phyloP scores from a whole-genome alignment of 805 yeast genomes.

The Zygosaccharomyces bisporus region DNA sequence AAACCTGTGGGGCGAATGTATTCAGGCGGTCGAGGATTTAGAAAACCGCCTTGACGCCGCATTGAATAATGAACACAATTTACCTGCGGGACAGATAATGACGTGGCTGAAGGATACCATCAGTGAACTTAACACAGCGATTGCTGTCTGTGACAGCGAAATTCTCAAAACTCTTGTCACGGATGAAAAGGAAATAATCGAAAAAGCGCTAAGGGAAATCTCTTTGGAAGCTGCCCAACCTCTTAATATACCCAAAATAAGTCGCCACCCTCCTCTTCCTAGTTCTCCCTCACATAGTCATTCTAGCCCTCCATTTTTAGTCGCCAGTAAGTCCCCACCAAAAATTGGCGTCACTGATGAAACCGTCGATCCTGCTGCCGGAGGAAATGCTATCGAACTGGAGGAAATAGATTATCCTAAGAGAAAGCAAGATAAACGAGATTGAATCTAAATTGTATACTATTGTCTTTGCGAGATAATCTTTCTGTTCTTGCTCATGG shows the following conservation, averaged over 20 bases:
- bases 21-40: constrained; percentile 18
- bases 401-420: constrained; percentile 1
- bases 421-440: constrained; percentile 1
- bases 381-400: constrained; percentile 7
- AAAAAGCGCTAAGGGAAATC: constrained; percentile 25
- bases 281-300: constrained; percentile 6
- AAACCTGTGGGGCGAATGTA: constrained; percentile 26
- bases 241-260: constrained; percentile 2
- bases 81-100: constrained; percentile 4
- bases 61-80: constrained; percentile 4
- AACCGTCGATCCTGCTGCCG: constrained; percentile 8
- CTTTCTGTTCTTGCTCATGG: no score
- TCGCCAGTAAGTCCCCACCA: constrained; percentile 31
- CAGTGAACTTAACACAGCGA: constrained; percentile 6
- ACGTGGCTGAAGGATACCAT: constrained; percentile 13
- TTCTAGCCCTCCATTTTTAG: constrained; percentile 16
- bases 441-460: no score
- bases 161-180: constrained; percentile 12
- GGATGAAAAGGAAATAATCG: constrained; percentile 23
- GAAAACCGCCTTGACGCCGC: constrained; percentile 21
- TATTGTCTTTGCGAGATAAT: no score
- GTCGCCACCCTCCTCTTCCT: constrained; percentile 4
- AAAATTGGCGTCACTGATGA: constrained; percentile 25
- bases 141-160: constrained; percentile 10
- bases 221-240: background rate